Base-by-base conservation (phyloP, 192 early-diverging fungal species). In the Ambispora gerdemannii region DNA sequence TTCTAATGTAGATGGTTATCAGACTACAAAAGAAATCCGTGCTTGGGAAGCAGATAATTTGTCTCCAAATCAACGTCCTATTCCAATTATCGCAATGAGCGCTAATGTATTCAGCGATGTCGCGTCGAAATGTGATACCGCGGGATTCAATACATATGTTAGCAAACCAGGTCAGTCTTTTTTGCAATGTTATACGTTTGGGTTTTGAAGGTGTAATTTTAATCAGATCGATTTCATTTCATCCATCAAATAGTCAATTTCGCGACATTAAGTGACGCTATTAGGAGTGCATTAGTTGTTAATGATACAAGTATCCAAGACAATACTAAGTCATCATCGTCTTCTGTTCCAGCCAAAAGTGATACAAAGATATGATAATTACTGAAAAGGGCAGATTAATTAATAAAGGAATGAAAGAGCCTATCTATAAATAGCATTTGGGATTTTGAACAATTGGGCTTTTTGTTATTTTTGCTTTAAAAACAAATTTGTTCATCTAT, bases 21-120 rank as follows among this genome's bases (percentile, higher is more conserved):
- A 78, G 33, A 76, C 84, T 0, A 82, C 84, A 17, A 53, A 70
- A 20, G 82, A 81, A 53, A 81, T 86, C 36, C 74, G 84, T 10
- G 64, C 76, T 61, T 86, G 81, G 81, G 84, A 86, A 66, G 68
- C 67, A 6, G 50, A 75, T 20, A 35, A 77, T 67, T 47, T 82
- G 15, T 28, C 56, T 1, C 25, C 63, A 22, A 66, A 70, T 43
- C 71, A 73, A n/a, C 52, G 66, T 52, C 74, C 64, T 27, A 78
- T 81, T 15, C 84, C 84, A n/a, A 86, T 86, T 69, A 73, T 86
- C 7, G 84, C 84, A 0, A 73, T 86, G 17, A 80, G 80, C 15
- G 84, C 84, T 4, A 86, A 86, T 73, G 84, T 86, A 6, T 83
- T 86, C 81, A 81, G 78, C 20, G 80, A 86, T 53, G 84, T 86